Conservation (phyloP, 176 grass and related monocot genomes). For the Eleusine coracana region DNA sequence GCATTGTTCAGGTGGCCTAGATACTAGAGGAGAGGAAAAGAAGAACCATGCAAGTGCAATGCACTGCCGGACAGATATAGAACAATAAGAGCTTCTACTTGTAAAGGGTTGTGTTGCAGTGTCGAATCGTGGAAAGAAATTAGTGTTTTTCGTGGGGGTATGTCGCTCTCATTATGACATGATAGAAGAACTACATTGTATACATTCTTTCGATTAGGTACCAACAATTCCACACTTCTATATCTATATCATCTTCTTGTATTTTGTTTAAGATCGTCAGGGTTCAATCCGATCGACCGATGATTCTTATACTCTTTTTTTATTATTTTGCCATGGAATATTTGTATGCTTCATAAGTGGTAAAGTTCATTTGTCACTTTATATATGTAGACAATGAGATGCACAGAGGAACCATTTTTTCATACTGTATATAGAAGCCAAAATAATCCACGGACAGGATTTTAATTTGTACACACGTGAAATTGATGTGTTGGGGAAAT, state of each 20-base stretch:
- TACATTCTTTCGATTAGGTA: constrained; percentile 11
- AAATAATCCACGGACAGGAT: neutral
- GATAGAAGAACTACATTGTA: constrained; percentile 18
- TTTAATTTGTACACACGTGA: constrained; percentile 3
- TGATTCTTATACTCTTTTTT: no score
- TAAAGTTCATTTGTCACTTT: neutral
- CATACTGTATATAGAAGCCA: neutral
- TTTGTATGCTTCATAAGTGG: neutral
- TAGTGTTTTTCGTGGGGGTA: constrained; percentile 13
- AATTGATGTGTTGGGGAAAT: constrained; percentile 4
- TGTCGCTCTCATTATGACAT: constrained; percentile 33
- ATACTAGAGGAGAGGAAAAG: neutral
- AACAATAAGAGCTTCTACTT: constrained; percentile 6
- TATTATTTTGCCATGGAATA: no score
- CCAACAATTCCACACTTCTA: neutral
- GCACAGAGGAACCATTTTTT: neutral
- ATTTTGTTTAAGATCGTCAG: neutral
- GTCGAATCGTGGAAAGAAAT: constrained; percentile 25
- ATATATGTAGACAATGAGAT: neutral
- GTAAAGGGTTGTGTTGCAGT: neutral
- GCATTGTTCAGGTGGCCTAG: constrained; percentile 17
- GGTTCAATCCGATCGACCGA: neutral
- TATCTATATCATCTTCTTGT: neutral
- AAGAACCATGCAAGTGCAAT: neutral
- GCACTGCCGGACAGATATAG: neutral